Evolutionary conservation across 352 stramenopile species (phyloP), one percentile per base, ranked within the genome.

Genomic region (Phytophthora ramorum): DNA sequence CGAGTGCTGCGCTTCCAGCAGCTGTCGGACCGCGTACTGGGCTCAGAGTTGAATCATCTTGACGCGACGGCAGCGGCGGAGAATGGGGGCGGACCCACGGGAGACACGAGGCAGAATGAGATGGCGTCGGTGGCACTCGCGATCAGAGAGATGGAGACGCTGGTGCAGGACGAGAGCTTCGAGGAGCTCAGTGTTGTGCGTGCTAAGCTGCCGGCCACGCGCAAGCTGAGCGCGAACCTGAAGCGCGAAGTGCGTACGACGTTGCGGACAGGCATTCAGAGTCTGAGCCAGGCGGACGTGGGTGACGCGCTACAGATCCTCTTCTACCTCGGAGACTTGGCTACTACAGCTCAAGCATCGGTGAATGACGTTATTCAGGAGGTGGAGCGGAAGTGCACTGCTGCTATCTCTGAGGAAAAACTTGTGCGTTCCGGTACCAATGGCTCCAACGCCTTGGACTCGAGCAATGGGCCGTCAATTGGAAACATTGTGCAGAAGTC

Each of bases 331-430:
- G 87, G 85, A 35, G 75, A 78, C 9, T 59, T 92, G 30, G 73
- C 72, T 5, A 71, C 89, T 17, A 89, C 74, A 26, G 87, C 90
- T 20, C 85, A 96, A 69, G 76, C 77, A 9, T 81, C 73, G 3
- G 85, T 96, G 17, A 95, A 95, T 68, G 87, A 91, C 13, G 83
- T 93, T 58, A 90, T 96, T 51, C 81, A 95, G 44, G 85, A 91
- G 22, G 73, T 96, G 0, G 88, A 96, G 58, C 77, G 79, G 22
- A 81, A 89, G 30, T 92, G 84, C 46, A 66, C 66, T 19, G 60
- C 64, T 14, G 76, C 74, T 20, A 90, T 93, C 34, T 73, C 83
- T 0, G 85, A 94, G 53, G 79, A 89, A 3, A 83, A 85, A 49
- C 69, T 95, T 13, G 69, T 88, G 30, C 79, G 58, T 9, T 59